phyloP scores from a whole-genome alignment of 2,329 filamentous ascomycete species.

The Sporothrix inflata region DNA sequence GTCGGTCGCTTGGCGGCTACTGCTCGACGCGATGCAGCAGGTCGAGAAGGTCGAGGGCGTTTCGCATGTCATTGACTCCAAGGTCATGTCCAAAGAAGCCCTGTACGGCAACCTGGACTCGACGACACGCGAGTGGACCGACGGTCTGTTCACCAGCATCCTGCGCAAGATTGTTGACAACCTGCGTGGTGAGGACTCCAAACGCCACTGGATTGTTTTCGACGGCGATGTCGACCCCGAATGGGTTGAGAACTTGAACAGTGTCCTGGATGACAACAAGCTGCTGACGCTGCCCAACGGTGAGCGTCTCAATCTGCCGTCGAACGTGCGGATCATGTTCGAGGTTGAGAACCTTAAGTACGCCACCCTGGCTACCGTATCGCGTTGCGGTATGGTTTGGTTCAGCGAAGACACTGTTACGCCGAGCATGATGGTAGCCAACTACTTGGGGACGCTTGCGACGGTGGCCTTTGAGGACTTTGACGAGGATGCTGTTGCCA shows the following conservation, averaged over 20 bases:
- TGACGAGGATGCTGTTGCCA: conserved; percentile 80
- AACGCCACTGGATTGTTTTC: conserved; percentile 99
- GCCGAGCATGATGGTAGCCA: conserved; percentile 85
- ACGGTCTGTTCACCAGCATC: conserved; percentile 97
- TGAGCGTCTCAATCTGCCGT: conserved; percentile 90
- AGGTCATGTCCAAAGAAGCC: conserved; percentile 99
- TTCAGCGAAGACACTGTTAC: conserved; percentile 98
- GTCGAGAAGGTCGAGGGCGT: conserved; percentile 93
- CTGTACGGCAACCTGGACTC: conserved; percentile 95
- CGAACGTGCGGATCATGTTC: conserved; percentile 99
- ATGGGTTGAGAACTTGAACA: conserved; percentile 99
- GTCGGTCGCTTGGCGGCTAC: conserved; percentile 89
- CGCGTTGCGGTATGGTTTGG: conserved; percentile 99
- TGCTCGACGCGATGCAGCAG: conserved; percentile 87
- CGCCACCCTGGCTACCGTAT: conserved; percentile 96
- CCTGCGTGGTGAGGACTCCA: conserved; percentile 91
- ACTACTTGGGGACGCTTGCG: conserved; percentile 84
- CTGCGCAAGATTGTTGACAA: conserved; percentile 98
- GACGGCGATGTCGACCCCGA: conserved; percentile 98
- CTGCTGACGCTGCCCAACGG: conserved; percentile 95
- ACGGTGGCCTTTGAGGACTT: conserved; percentile 89
- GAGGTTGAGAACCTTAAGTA: conserved; percentile 98
- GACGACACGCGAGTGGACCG: conserved; percentile 98
- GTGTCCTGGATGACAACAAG: conserved; percentile 98
- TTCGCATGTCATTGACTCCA: conserved; percentile 96